A percentile compares a stretch with the other conserved stretches of the same genome.
These are phyloP conservation scores for Phytophthora colocasiae DNA, from an alignment of 352 stramenopile species.

Conservation along the genomic window DNA sequence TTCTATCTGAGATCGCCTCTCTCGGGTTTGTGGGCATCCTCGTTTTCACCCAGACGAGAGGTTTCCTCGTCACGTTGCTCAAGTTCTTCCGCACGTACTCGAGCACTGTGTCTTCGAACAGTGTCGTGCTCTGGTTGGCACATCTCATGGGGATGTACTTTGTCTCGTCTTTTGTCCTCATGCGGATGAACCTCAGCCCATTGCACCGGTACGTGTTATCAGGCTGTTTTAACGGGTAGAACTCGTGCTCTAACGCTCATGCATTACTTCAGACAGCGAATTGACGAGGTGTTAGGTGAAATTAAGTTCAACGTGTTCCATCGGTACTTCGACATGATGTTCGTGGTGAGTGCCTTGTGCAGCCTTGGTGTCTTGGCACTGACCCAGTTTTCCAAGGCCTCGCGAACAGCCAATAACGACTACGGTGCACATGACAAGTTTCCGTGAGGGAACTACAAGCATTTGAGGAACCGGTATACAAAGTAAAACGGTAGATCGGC, in stretches of 20 bases:
- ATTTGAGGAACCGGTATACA: neutral
- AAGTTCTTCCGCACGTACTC: conserved; percentile 87
- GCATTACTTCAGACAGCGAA: conserved; percentile 55
- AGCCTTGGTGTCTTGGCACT: conserved; percentile 66
- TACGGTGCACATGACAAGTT: conserved; percentile 84
- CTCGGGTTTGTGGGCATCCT: conserved; percentile 82
- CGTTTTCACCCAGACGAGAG: conserved; percentile 84
- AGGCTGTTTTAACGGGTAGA: neutral
- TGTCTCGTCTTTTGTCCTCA: conserved; percentile 88
- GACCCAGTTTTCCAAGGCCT: conserved; percentile 84
- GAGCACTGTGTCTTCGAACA: conserved; percentile 85
- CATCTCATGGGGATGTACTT: conserved; percentile 92
- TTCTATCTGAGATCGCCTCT: conserved; percentile 82
- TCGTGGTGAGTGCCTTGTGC: conserved; percentile 76
- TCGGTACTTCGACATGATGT: conserved; percentile 88
- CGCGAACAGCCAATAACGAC: conserved; percentile 75
- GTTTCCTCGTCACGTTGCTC: conserved; percentile 77
- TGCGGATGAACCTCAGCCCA: conserved; percentile 87
- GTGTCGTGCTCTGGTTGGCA: conserved; percentile 82
- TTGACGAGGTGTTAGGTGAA: conserved; percentile 83
- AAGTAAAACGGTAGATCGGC: neutral
- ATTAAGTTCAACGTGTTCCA: conserved; percentile 89
- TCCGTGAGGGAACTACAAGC: conserved; percentile 43
- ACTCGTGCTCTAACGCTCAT: conserved; percentile 15
- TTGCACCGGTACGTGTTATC: conserved; percentile 54